Evolutionary conservation across 805 yeast genomes (phyloP), one percentile per base, ranked within the genome.

Genomic region (Saitoella complicata): DNA sequence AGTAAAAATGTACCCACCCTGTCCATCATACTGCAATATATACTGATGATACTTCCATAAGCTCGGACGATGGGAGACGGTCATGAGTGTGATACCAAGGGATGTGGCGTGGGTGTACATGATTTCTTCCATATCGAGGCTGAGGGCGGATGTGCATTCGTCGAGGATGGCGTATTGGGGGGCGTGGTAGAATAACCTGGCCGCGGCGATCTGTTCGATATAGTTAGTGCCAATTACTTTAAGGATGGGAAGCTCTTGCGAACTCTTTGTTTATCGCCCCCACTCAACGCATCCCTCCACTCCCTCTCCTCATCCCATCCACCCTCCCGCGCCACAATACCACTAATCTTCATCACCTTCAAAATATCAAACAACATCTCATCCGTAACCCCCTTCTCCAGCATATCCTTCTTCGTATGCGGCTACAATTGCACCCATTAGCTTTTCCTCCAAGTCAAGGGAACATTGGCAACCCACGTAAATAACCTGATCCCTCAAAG

Each of bases 111-210:
- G 80, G 43, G 76, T 62, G 56, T 87, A 87, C 82, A 88, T 86
- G 54, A 78, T 76, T 49, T 81, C 84, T 58, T 87, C 97, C 75
- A 86, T 79, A 48, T 80, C 82, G 7, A 93, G 83, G 0, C 95
- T 79, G 1, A 87, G 94, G 1, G 94, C 88, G 3, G 95, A 84
- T 0, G 97, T 87, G 61, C 95, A 87, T 65, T 87, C 97, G 64
- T 87, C 97, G 51, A 87, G 67, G 30, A 87, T 94, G 0, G 97
- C 97, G 68, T 85, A 87, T 60, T 76, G 80, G 1, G 97, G 97
- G 55, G 72, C 71, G 60, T 87, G 96, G 58, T 86, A 87, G 58
- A 82, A 87, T 61, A 87, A 69, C 55, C 96, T 72, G 2, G 94
- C 95, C 81, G 88, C 79, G 9, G 95, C 96, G 36, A 33, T 33